Evolutionary conservation across 2,329 filamentous ascomycete genomes (phyloP).

Genomic region (Nemania serpens): DNA sequence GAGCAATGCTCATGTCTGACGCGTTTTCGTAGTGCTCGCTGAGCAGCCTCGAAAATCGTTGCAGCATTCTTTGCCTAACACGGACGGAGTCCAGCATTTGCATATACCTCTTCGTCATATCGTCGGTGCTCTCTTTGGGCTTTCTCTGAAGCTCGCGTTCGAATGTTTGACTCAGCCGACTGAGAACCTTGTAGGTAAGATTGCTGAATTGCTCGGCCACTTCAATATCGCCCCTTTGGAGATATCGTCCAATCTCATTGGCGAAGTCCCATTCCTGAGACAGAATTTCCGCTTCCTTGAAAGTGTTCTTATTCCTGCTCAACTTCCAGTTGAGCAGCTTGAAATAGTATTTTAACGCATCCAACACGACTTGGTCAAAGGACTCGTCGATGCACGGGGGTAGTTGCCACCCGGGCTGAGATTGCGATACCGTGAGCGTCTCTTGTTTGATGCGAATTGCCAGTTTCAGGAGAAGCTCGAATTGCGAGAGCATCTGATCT

Average conservation of each 20-base stretch:
- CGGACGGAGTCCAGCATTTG: constrained; percentile 93
- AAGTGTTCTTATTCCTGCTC: constrained; percentile 96
- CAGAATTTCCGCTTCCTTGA: constrained; percentile 96
- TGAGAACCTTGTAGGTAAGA: constrained; percentile 89
- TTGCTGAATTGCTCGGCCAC: constrained; percentile 97
- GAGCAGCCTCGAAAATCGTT: constrained; percentile 89
- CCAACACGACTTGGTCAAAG: constrained; percentile 88
- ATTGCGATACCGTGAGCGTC: constrained; percentile 80
- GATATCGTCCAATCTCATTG: constrained; percentile 86
- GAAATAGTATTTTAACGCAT: constrained; percentile 97
- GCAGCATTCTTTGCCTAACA: constrained; percentile 92
- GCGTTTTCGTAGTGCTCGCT: constrained; percentile 96
- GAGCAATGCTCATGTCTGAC: constrained; percentile 88
- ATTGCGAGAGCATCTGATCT: constrained; percentile 97
- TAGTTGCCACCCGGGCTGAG: constrained; percentile 91
- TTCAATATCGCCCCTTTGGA: constrained; percentile 94
- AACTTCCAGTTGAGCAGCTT: constrained; percentile 98
- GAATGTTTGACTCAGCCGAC: constrained; percentile 86
- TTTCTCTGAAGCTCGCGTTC: constrained; percentile 87
- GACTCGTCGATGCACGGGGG: constrained; percentile 96
- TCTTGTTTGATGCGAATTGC: constrained; percentile 92
- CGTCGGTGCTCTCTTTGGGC: constrained; percentile 78
- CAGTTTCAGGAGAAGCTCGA: constrained; percentile 88
- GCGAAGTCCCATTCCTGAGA: constrained; percentile 99
- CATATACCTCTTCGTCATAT: constrained; percentile 98